Evolutionary conservation across 2,329 filamentous ascomycete species (phyloP), one percentile per base, ranked within the genome.

Genomic region (Fusarium sp.): DNA sequence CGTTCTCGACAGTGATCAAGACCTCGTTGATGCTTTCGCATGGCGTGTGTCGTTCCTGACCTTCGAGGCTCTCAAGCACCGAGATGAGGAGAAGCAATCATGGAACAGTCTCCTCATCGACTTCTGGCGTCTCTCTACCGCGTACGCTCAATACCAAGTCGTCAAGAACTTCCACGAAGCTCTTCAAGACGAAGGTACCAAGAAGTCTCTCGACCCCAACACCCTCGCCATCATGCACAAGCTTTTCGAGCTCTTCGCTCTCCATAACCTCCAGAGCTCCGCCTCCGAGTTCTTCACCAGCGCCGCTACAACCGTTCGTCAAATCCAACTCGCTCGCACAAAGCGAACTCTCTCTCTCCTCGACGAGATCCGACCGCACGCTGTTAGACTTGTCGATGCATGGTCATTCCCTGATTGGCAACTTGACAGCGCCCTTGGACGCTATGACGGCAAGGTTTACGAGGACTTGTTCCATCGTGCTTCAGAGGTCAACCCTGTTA

Each of bases 341-440:
- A 92, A 88, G 78, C 86, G 88, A 11, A 90, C 93, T 9, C 91
- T 93, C 85, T 89, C 88, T 76, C 83, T 94, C 22, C 84, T 94
- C 8, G 89, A 91, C 64, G 90, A 93, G 69, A 89, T 94, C 67
- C 85, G 93, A 10, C 93, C 92, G 6, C 92, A 94, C 77, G 91
- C 92, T 2, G 86, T 94, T 18, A 81, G 88, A 15, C 82, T 94
- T 15, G 92, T 94, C 0, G 92, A 94, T 76, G 84, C 90, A 0
- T 94, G 92, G 93, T 88, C 89, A 67, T 93, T 94, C 81, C 90
- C 92, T 3, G 92, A 94, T 78, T 94, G 91, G 91, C 91, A 93
- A 75, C 86, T 94, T 4, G 92, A 94, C 78, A 91, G 88, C 75
- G 90, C 88, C 64, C 80, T 94, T 42, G 92, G 93, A 3, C 85